Base-by-base conservation (phyloP, 1,284 basidiomycete genomes). In the Melanopsichium pennsylvanicum region DNA sequence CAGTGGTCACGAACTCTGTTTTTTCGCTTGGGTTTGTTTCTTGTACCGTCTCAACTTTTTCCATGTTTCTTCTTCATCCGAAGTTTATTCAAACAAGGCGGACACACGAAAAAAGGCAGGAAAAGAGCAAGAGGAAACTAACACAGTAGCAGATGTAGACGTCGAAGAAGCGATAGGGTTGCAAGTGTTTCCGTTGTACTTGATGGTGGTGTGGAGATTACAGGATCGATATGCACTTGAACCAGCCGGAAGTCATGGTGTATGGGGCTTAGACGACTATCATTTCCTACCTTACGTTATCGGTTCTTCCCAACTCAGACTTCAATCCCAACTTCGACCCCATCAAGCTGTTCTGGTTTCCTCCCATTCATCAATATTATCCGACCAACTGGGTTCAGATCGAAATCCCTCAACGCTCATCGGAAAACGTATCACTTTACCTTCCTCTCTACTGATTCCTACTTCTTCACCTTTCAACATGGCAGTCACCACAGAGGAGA, bases 181-280 rank as follows among this genome's bases (percentile, higher is more conserved):
- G n/a, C 76, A 79, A 16, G 82, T 91, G 16, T 90, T 91, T 69
- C 81, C 86, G 48, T 86, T 90, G 21, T 98, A 97, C 79, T 83
- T 95, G 38, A 85, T 86, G 33, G 84, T 95, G 22, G 91, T 89
- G 63, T 94, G 92, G 87, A 85, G 86, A 44, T 84, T 97, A 26
- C 96, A 98, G 79, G 90, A 92, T 73, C 86, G 88, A 21, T 99
- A 97, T 80, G 87, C 86, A 38, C 87, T 98, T 7, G 95, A 98
- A 82, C 95, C 96, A 4, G 95, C 95, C 0, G 95, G 95, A 3
- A 93, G 91, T 64, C 96, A 98, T 77, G 95, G 95, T 8, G 95
- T 97, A 0, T 99, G 95, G 95, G 95, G 95, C 0, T 83, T 99
- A 29, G 79, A 99, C 80, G 96, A 99, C 80, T 96, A 90, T 63